Evolutionary conservation across 2,329 filamentous ascomycete species (phyloP), one percentile per base, ranked within the genome.

Genomic region (Monilinia vaccinii-corymbosi): DNA sequence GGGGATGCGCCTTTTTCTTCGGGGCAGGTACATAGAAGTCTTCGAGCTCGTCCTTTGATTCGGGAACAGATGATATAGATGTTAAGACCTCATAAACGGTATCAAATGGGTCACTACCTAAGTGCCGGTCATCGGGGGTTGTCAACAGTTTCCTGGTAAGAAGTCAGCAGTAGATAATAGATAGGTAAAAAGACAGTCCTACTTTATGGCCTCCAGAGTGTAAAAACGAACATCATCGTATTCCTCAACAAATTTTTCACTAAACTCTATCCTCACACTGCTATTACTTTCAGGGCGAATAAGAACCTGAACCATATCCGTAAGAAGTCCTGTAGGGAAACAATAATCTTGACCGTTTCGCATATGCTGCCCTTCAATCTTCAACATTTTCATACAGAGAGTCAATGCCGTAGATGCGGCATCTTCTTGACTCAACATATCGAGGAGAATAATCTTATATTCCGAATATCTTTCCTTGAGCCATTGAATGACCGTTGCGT

Each of bases 191-290:
- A 21, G 28, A 13, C n/a, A 45, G 61, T 78, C 85, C 67, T 81
- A 90, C 86, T 82, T 82, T 66, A 96, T 77, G 16, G 83, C 82
- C 68, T 85, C 80, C 70, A 96, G 89, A 0, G 91, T 90, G 72
- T 88, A 91, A 72, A 87, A 96, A 64, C 90, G 81, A 62, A 97
- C 79, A 73, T 97, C 94, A 69, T 94, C 88, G 71, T 86, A 91
- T 72, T 87, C 80, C 71, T 89, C 85, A 53, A 91, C 79, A 71
- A 85, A 97, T 65, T 90, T 90, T 61, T 89, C 82, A 31, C 87
- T 78, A 65, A 93, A 97, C 59, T 90, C 85, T 50, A 83, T 79
- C 55, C 85, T 81, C n/a, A 86, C 77, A 40, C 81, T 78, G 44
- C 83, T 80, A 23, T 79, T 77, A 46, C 81, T 77, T 32, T 78